Evolutionary conservation across 257 asterid genomes (phyloP).

Genomic region (Solanum microdontum): DNA sequence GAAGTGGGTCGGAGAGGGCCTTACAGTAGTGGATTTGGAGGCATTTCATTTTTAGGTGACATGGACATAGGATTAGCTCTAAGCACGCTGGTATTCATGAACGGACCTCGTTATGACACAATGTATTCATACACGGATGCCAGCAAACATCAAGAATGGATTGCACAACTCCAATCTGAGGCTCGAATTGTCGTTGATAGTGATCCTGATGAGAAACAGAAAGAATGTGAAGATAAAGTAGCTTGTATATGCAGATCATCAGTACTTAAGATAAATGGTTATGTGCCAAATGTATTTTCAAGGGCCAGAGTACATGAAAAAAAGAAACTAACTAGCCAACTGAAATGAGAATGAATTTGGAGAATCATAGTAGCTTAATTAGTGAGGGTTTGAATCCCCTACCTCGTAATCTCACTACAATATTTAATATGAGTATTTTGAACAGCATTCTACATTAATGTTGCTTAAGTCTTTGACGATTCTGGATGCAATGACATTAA

Average conservation of each 20-base stretch:
- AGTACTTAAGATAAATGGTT: neutral
- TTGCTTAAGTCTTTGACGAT: too few relatives aligned
- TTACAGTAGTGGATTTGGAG: constrained; percentile 47
- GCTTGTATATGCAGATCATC: neutral
- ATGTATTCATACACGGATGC: constrained; percentile 47
- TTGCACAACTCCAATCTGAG: constrained; percentile 57
- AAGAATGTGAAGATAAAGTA: too few relatives aligned
- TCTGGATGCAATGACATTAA: too few relatives aligned
- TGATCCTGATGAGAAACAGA: constrained; percentile 25
- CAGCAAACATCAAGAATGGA: constrained; percentile 54
- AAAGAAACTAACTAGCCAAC: neutral
- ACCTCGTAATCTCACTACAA: neutral
- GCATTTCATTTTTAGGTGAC: constrained; percentile 64
- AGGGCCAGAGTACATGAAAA: neutral
- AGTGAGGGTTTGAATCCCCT: neutral
- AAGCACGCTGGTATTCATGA: constrained; percentile 67
- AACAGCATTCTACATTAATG: too few relatives aligned
- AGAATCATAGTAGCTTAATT: neutral
- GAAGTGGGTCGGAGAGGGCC: too few relatives aligned
- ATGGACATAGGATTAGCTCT: constrained; percentile 75
- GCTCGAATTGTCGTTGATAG: neutral
- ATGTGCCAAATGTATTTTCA: neutral
- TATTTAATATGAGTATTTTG: too few relatives aligned
- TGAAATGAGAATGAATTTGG: neutral
- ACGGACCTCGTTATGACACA: constrained; percentile 41